phyloP scores from a whole-genome alignment of 2,329 filamentous ascomycete genomes.

The Ilyonectria sp. region DNA sequence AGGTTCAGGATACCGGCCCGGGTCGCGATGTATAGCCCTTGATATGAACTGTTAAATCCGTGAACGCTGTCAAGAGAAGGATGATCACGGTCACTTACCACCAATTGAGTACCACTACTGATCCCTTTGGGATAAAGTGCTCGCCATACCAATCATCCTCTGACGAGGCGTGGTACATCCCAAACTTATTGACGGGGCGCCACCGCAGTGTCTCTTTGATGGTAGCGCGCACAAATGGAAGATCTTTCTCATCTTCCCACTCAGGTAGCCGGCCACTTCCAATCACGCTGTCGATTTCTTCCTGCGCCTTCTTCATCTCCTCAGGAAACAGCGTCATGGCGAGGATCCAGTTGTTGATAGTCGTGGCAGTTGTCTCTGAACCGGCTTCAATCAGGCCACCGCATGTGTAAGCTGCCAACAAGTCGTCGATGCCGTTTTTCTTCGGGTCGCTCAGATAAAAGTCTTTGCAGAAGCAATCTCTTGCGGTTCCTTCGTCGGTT shows the following conservation, averaged over 20 bases:
- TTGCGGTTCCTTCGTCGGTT: conserved; percentile 29
- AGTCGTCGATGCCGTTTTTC: conserved; percentile 39
- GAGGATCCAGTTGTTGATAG: conserved; percentile 59
- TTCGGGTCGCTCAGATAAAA: conserved; percentile 30
- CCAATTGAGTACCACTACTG: conserved; percentile 34
- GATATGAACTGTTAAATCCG: not conserved
- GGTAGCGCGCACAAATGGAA: conserved; percentile 60
- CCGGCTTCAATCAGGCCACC: conserved; percentile 42
- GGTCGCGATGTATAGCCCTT: conserved; percentile 35
- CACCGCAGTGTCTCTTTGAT: conserved; percentile 62
- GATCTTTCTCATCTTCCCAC: conserved; percentile 54
- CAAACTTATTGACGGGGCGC: conserved; percentile 51
- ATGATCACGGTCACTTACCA: conserved; percentile 20
- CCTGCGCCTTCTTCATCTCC: conserved; percentile 45
- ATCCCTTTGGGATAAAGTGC: conserved; percentile 36
- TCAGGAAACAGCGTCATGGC: conserved; percentile 61
- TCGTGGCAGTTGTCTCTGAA: conserved; percentile 41
- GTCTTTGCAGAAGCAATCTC: conserved; percentile 40
- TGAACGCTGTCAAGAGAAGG: not conserved
- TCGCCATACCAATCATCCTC: conserved; percentile 36
- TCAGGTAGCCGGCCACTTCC: conserved; percentile 54
- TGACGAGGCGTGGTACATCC: conserved; percentile 31
- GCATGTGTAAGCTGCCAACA: conserved; percentile 35
- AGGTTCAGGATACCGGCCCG: conserved; percentile 24
- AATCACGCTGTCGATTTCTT: conserved; percentile 58